Evolutionary conservation across 352 stramenopile species (phyloP).

Genomic region (Pilasporangium apinafurcum): DNA sequence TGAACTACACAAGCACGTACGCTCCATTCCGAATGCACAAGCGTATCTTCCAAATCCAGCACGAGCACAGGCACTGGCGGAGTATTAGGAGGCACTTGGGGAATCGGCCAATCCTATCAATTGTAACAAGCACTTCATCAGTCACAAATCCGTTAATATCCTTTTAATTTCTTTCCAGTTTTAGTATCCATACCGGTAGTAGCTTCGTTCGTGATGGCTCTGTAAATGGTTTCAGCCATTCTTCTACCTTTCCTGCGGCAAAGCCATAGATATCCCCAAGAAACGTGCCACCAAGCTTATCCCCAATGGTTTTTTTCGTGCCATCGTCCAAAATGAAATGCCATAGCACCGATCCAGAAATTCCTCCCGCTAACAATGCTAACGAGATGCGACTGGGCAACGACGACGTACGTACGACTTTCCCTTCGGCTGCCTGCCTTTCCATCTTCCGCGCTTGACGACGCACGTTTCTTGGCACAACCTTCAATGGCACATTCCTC

Average conservation of each 20-base stretch:
- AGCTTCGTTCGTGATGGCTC: conserved; percentile 78
- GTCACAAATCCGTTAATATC: too few species aligned
- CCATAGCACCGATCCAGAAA: conserved; percentile 62
- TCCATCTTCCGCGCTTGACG: conserved; percentile 42
- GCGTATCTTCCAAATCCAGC: conserved; percentile 80
- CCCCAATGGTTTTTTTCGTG: conserved; percentile 33
- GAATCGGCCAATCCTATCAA: conserved; percentile 71
- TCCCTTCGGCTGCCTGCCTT: conserved; percentile 21
- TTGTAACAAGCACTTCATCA: neutral
- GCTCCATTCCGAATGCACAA: conserved; percentile 86
- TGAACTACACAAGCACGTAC: conserved; percentile 32
- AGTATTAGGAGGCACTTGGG: conserved; percentile 66
- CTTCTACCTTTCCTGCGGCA: conserved; percentile 52
- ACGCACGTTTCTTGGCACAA: conserved; percentile 51
- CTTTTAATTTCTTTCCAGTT: neutral
- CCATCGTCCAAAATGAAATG: conserved; percentile 65
- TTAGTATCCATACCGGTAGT: conserved; percentile 31
- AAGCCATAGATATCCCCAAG: conserved; percentile 62
- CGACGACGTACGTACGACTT: conserved; percentile 66
- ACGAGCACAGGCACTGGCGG: conserved; percentile 78
- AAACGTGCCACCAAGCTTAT: conserved; percentile 45
- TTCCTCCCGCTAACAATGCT: conserved; percentile 49
- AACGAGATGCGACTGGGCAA: conserved; percentile 70
- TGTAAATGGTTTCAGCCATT: conserved; percentile 69
- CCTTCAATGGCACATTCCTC: conserved; percentile 47